Conservation (phyloP, 2,329 filamentous ascomycete species). For the Chaetomiaceae sp. region DNA sequence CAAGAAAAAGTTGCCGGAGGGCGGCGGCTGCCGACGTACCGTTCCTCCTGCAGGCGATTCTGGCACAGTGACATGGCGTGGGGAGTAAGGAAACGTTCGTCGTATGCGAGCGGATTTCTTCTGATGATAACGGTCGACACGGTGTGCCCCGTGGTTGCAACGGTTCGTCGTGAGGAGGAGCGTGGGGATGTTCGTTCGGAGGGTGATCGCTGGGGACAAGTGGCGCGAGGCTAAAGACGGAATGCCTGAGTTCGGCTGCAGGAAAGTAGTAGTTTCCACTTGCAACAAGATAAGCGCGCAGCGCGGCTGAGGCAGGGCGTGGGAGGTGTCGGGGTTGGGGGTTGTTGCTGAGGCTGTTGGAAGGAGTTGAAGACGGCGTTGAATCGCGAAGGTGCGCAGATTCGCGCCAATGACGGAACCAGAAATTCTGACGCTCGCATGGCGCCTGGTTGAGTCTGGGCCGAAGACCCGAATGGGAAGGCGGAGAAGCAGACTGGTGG, state of each 20-base stretch:
- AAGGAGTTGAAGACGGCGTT: too few relatives aligned
- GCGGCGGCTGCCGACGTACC: conserved; percentile 46
- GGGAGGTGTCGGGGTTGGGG: too few relatives aligned
- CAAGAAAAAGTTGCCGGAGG: not conserved
- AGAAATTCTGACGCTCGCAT: not conserved
- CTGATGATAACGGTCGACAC: not conserved
- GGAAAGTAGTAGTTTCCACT: not conserved
- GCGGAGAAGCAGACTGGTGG: conserved; percentile 1
- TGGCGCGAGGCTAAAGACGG: not conserved
- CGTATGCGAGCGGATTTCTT: not conserved
- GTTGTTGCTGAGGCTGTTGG: not conserved
- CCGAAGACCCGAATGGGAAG: conserved; percentile 1
- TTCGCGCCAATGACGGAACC: not conserved
- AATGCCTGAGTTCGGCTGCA: too few relatives aligned
- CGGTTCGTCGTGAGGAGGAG: not conserved
- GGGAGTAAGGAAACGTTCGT: not conserved
- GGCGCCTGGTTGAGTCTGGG: conserved; percentile 3
- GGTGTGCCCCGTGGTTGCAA: not conserved
- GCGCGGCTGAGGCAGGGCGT: too few relatives aligned
- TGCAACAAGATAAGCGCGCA: not conserved
- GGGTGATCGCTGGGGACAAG: not conserved
- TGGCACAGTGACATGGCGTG: conserved; percentile 74
- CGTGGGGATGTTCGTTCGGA: not conserved
- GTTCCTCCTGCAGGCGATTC: conserved; percentile 81
- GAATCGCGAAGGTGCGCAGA: not conserved